Percentiles rank a stretch among this genome's conserved stretches.
phyloP scores from a whole-genome alignment of 306 rosid genomes.

The Pterocarpus santalinus region DNA sequence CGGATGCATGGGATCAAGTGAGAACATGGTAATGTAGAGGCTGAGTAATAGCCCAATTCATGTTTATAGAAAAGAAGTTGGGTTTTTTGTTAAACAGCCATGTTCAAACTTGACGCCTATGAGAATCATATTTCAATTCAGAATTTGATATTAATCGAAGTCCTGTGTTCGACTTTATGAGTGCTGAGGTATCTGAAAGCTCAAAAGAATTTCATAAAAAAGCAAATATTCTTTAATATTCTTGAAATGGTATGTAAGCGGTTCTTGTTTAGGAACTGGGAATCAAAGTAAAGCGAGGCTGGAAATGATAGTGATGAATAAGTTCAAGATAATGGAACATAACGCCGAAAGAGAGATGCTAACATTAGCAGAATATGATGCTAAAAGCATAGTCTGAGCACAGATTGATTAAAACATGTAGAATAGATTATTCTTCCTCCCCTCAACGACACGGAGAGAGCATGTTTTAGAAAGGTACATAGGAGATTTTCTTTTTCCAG shows the following conservation, averaged over 20 bases:
- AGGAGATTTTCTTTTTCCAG: no score
- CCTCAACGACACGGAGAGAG: no score
- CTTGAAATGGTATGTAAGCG: constrained; percentile 21
- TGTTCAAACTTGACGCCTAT: background rate
- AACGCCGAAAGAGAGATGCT: constrained; percentile 39
- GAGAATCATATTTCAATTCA: background rate
- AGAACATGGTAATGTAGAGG: background rate
- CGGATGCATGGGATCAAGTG: background rate
- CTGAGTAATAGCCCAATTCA: background rate
- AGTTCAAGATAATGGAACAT: constrained; percentile 33
- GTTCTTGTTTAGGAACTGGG: constrained; percentile 3
- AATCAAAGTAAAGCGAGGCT: background rate
- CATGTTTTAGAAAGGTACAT: no score
- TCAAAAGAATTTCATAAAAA: background rate
- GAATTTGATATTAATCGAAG: background rate
- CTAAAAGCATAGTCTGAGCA: background rate
- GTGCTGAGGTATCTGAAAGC: background rate
- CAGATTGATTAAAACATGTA: background rate
- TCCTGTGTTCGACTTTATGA: background rate
- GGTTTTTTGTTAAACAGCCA: background rate
- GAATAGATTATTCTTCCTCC: background rate
- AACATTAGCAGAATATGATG: constrained; percentile 21
- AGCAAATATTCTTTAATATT: background rate
- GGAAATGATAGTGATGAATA: constrained; percentile 23
- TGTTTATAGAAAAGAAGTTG: background rate